These are phyloP conservation scores for Flaveria robusta DNA, from an alignment of 129 eudicot species.

Conservation along the genomic window DNA sequence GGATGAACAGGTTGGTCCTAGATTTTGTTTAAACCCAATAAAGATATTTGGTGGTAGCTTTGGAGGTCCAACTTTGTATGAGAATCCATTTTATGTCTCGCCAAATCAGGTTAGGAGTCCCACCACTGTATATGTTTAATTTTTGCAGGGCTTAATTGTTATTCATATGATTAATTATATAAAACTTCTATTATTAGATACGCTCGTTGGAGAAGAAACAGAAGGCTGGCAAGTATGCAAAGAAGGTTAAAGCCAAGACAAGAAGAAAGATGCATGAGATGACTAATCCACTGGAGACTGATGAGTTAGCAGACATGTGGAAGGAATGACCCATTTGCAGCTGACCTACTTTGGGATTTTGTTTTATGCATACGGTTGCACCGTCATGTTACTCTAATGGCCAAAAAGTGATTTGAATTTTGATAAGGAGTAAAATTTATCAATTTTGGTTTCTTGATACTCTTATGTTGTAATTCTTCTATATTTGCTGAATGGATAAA, in stretches of 20 bases:
- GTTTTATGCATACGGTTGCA: background rate
- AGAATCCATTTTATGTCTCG: slow-evolving; percentile 87
- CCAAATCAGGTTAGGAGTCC: slow-evolving; percentile 72
- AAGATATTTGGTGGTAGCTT: slow-evolving; percentile 97
- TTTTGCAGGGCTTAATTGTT: background rate
- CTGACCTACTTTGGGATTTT: background rate
- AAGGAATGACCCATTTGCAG: slow-evolving; percentile 47
- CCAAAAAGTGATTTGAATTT: background rate
- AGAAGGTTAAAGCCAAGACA: slow-evolving; percentile 91
- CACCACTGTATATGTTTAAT: background rate
- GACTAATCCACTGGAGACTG: slow-evolving; percentile 67
- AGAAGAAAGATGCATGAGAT: slow-evolving; percentile 89
- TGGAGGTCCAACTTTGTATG: slow-evolving; percentile 97
- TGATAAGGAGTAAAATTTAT: background rate
- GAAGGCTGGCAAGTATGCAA: slow-evolving; percentile 90
- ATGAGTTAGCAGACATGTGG: slow-evolving; percentile 95
- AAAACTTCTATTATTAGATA: slow-evolving; percentile 40
- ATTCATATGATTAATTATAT: background rate
- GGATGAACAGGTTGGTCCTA: slow-evolving; percentile 83
- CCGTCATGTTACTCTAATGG: background rate
- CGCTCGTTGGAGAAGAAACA: slow-evolving; percentile 81
- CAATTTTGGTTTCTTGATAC: slow-evolving; percentile 1
- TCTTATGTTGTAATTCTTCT: slow-evolving; percentile 11
- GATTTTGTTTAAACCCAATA: slow-evolving; percentile 93
- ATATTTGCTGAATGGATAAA: background rate